Conservation (phyloP, 78 protist species). For the Thecamonas trahens region DNA sequence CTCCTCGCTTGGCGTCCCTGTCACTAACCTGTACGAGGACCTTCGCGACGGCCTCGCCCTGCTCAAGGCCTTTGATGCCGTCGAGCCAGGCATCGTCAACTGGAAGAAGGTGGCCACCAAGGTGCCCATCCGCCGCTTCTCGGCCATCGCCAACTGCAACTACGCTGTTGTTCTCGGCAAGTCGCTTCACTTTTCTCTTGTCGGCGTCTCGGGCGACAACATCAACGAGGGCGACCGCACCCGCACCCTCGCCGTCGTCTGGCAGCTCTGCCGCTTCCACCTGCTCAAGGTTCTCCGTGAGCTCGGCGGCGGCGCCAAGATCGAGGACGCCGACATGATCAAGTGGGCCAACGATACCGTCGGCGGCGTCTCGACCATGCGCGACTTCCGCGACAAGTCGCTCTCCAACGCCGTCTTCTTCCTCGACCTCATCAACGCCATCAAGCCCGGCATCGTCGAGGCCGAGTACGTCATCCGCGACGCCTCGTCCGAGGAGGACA, state of each 20-base stretch:
- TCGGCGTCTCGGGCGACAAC: conserved; percentile 61
- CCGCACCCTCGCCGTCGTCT: conserved; percentile 22
- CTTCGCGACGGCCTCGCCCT: conserved; percentile 76
- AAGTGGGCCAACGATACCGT: conserved; percentile 58
- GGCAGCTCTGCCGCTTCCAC: conserved; percentile 18
- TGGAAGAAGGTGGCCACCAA: conserved; percentile 47
- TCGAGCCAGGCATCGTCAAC: conserved; percentile 73
- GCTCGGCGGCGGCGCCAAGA: conserved; percentile 39
- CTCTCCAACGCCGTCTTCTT: conserved; percentile 49
- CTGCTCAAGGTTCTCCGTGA: background rate
- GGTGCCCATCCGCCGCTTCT: conserved; percentile 26
- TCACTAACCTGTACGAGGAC: conserved; percentile 74
- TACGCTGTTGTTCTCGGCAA: conserved; percentile 45
- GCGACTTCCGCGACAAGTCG: conserved; percentile 53
- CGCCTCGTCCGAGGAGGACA: conserved; percentile 44
- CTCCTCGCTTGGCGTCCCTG: conserved; percentile 85
- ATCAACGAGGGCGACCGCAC: conserved; percentile 36
- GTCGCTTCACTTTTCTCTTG: conserved; percentile 40
- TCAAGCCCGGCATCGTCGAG: conserved; percentile 67
- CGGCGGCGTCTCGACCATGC: conserved; percentile 10
- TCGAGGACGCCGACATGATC: conserved; percentile 61
- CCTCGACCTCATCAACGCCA: conserved; percentile 62
- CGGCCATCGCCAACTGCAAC: conserved; percentile 68
- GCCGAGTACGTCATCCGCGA: conserved; percentile 27
- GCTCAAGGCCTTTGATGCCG: conserved; percentile 76